These are phyloP conservation scores for Leccinum ponderosum DNA, from an alignment of 1,284 basidiomycete genomes.

Conservation along the genomic window DNA sequence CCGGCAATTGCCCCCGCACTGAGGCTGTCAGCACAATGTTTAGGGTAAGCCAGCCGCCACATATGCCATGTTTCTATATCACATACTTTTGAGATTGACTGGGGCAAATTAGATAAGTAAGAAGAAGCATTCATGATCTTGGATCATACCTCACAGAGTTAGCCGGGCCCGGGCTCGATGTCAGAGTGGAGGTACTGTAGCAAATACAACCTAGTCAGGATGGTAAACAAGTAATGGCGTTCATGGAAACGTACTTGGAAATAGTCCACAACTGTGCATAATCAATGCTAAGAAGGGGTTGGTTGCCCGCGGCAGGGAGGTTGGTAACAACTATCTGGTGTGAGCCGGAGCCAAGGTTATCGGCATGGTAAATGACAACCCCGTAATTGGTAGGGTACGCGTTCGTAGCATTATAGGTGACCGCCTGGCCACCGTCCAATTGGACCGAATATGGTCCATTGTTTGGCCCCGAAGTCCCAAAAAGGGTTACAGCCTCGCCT, in stretches of 20 bases:
- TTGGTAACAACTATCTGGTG: conserved; percentile 31
- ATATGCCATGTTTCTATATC: neutral
- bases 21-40: conserved; percentile 14
- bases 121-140: neutral
- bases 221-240: neutral
- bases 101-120: conserved; percentile 1
- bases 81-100: conserved; percentile 17
- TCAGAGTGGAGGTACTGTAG: conserved; percentile 1
- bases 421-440: conserved; percentile 20
- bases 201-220: conserved; percentile 4
- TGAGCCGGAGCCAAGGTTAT: conserved; percentile 34
- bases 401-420: conserved; percentile 28
- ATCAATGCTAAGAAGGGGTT: conserved; percentile 18
- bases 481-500: conserved; percentile 32
- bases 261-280: conserved; percentile 26
- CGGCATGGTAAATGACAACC: conserved; percentile 31
- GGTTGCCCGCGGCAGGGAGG: conserved; percentile 17
- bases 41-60: neutral
- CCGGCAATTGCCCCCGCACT: conserved; percentile 30
- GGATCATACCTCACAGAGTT: conserved; percentile 7
- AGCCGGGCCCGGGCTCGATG: neutral
- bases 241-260: conserved; percentile 3
- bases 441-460: conserved; percentile 30
- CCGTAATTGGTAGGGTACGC: conserved; percentile 25
- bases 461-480: conserved; percentile 28